Evolutionary conservation across 2,329 filamentous ascomycete species (phyloP).

Genomic region (Neodidymelliopsis sp.): DNA sequence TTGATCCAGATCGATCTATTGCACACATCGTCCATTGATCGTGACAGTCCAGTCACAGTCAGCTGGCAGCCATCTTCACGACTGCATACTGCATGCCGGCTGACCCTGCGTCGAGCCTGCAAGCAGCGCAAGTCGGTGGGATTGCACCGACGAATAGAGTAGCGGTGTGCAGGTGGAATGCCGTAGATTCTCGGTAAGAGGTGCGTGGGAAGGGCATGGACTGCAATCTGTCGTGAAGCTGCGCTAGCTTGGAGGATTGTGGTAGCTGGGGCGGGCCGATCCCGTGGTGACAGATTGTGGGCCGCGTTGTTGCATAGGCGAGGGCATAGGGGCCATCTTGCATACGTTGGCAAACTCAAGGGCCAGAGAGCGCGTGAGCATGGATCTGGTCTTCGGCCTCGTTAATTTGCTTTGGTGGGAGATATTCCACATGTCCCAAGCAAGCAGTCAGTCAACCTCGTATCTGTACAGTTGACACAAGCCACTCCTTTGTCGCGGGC

Average conservation of each 20-base stretch:
- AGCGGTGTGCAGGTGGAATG: not conserved
- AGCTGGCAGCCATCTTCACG: not conserved
- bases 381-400: not conserved
- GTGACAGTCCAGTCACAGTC: not conserved
- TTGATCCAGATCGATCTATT: not conserved
- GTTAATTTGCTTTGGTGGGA: not conserved
- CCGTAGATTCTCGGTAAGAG: not conserved
- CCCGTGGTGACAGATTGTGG: constrained; percentile 1
- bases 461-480: constrained; percentile 1
- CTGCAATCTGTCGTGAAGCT: not conserved
- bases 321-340: not conserved
- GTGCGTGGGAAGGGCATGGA: not conserved
- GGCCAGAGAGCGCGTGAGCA: no score
- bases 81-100: not conserved
- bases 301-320: not conserved
- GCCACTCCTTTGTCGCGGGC: not conserved
- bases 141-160: not conserved
- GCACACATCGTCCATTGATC: not conserved
- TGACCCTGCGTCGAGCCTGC: not conserved
- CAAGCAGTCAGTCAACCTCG: not conserved
- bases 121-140: not conserved
- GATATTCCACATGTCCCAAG: not conserved
- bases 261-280: constrained; percentile 1
- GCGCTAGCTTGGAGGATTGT: not conserved
- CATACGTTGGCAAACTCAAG: not conserved